A percentile compares a stretch with the other conserved stretches of the same genome.
phyloP scores from a whole-genome alignment of 2,329 filamentous ascomycete species.

The Epichloe sylvatica region DNA sequence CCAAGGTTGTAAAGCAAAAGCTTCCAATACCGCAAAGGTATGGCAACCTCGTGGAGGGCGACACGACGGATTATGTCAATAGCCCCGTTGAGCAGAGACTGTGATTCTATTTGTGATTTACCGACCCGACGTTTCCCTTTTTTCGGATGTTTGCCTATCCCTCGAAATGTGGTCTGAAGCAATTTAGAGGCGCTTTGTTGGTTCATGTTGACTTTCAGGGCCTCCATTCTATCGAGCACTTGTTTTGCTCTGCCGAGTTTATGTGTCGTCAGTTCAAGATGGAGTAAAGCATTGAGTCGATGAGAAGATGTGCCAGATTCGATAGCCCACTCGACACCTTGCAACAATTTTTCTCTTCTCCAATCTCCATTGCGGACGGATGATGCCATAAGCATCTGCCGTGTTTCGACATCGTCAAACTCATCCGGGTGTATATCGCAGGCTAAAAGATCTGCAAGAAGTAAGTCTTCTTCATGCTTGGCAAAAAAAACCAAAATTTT shows the following conservation, averaged over 20 bases:
- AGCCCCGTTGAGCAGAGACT: constrained; percentile 16
- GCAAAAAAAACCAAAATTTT: constrained; percentile 54
- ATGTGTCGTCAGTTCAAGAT: constrained; percentile 7
- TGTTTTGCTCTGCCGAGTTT: constrained; percentile 12
- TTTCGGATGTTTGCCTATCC: constrained; percentile 16
- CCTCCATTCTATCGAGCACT: constrained; percentile 21
- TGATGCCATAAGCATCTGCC: constrained; percentile 24
- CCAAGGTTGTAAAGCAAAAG: constrained; percentile 30
- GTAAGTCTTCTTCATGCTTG: constrained; percentile 34
- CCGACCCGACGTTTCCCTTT: background rate
- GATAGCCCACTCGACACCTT: constrained; percentile 24
- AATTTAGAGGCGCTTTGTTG: constrained; percentile 16
- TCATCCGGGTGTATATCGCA: constrained; percentile 43
- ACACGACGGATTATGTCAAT: constrained; percentile 17
- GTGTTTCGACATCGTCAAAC: constrained; percentile 32
- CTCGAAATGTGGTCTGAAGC: constrained; percentile 14
- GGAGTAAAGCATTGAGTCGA: constrained; percentile 13
- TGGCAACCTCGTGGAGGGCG: constrained; percentile 18
- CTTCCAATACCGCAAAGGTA: constrained; percentile 27
- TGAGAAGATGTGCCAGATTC: constrained; percentile 9
- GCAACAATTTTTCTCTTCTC: constrained; percentile 28
- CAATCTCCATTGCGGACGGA: constrained; percentile 21
- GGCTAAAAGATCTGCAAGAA: constrained; percentile 31
- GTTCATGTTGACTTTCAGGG: constrained; percentile 14
- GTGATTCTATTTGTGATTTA: background rate